Evolutionary conservation across 176 grass and related monocot species (phyloP), one percentile per base, ranked within the genome.

Genomic region (Bonia amplexicaulis): DNA sequence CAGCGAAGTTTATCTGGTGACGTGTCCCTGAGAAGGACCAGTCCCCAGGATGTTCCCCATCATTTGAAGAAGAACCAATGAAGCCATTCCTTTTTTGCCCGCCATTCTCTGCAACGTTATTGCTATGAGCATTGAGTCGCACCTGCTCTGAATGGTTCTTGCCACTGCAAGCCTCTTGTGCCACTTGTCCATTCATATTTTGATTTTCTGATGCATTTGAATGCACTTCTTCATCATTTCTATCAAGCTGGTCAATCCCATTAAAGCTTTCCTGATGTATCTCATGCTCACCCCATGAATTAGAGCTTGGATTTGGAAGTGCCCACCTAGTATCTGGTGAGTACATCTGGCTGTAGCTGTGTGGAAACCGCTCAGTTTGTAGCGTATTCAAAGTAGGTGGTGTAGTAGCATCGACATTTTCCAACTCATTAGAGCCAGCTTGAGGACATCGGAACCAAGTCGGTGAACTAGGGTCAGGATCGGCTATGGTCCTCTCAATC

Each of bases 241-340:
- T 78, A 78, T 73, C 35, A 58, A 58, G 65, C 29, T 78, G 84
- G 65, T 40, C 55, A 15, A 77, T 48, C 35, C 73, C 73, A 73
- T 64, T 48, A 83, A 53, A 79, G 72, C 14, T 58, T 42, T 72
- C 41, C 17, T 25, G 66, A 58, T 67, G 35, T 53, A 90, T 86
- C 84, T 86, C 73, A 83, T 59, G 40, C 48, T 73, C 84, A 86
- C 49, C 26, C 40, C 45, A 78, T 86, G 88, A 83, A 82, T 82
- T 73, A 41, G 73, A 78, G 60, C 27, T 65, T 20, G 22, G 73
- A 47, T 60, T 81, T 78, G 57, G 65, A 78, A 66, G 73, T 9
- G 12, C 4, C 79, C 54, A 71, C 47, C 73, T 26, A 78, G 55
- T 78, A 59, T 82, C 79, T 78, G 73, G 79, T 40, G 79, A 77